These are phyloP conservation scores for Dipteronia dyeriana DNA, from an alignment of 345 rosid genomes.

Conservation along the genomic window DNA sequence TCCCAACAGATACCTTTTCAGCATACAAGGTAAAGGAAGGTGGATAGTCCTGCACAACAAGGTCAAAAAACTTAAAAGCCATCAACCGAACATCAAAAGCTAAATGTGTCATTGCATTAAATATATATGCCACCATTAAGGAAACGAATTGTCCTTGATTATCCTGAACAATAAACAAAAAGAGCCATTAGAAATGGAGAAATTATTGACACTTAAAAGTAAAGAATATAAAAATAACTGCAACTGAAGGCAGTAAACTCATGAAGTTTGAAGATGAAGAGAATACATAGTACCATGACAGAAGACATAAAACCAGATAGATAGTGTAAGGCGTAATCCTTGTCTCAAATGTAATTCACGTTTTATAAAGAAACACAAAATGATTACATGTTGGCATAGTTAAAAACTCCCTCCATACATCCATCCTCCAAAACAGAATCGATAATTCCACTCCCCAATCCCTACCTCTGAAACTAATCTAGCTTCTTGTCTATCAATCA, in stretches of 20 bases:
- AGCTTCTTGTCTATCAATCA: neutral
- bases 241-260: neutral
- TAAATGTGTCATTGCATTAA: conserved; percentile 74
- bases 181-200: conserved; percentile 28
- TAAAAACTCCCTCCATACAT: neutral
- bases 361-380: conserved; percentile 2
- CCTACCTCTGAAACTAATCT: neutral
- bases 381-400: neutral
- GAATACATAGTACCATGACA: neutral
- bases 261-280: neutral
- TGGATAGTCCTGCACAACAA: conserved; percentile 64
- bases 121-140: conserved; percentile 72
- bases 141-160: conserved; percentile 67
- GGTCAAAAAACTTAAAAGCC: conserved; percentile 82
- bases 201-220: conserved; percentile 3
- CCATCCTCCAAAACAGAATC: conserved; percentile 1
- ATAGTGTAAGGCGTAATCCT: neutral
- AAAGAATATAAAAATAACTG: conserved; percentile 4
- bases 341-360: neutral
- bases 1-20: conserved; percentile 79
- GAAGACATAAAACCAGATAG: neutral
- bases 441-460: neutral
- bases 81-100: conserved; percentile 78
- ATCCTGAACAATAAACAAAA: conserved; percentile 53
- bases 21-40: conserved; percentile 63